Evolutionary conservation across 768 basidiomycete genomes (phyloP).

Genomic region (Tricholoma bakamatsutake): DNA sequence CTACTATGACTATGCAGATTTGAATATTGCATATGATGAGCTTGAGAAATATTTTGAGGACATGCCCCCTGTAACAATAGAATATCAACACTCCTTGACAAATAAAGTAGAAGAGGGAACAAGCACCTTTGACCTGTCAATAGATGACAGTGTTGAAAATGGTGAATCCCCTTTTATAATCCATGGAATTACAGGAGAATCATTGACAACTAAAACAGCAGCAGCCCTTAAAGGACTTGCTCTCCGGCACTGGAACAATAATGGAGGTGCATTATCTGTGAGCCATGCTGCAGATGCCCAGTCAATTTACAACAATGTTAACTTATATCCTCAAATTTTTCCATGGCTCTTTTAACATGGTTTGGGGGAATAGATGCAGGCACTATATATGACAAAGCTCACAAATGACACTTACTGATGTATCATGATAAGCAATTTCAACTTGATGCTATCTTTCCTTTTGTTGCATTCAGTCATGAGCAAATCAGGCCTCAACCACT

Average conservation of each 20-base stretch:
- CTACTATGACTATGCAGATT: too few relatives aligned
- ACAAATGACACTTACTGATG: slow-evolving; percentile 21
- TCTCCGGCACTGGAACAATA: slow-evolving; percentile 14
- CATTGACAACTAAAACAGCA: slow-evolving; percentile 20
- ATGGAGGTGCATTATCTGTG: slow-evolving; percentile 21
- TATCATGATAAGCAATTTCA: slow-evolving; percentile 11
- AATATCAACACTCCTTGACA: too few relatives aligned
- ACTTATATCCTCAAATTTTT: too few relatives aligned
- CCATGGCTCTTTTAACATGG: slow-evolving; percentile 33
- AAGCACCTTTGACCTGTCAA: slow-evolving; percentile 1
- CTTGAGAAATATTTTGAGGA: too few relatives aligned
- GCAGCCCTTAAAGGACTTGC: slow-evolving; percentile 1
- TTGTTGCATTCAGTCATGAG: too few relatives aligned
- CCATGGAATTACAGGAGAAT: slow-evolving; percentile 26
- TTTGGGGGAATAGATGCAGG: slow-evolving; percentile 16
- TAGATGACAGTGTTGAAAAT: slow-evolving; percentile 20
- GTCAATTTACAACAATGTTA: too few relatives aligned
- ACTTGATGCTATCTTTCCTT: too few relatives aligned
- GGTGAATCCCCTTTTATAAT: slow-evolving; percentile 32
- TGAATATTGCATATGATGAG: too few relatives aligned
- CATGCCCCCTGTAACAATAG: too few relatives aligned
- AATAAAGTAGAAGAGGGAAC: too few relatives aligned
- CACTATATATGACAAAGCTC: slow-evolving; percentile 11
- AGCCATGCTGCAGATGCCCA: slow-evolving; percentile 15
- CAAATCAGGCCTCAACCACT: background rate